Percentiles rank a stretch among this genome's conserved stretches.
Evolutionary conservation across 2,329 filamentous ascomycete genomes (phyloP).

Genomic region (Ophiostoma fasciatum): DNA sequence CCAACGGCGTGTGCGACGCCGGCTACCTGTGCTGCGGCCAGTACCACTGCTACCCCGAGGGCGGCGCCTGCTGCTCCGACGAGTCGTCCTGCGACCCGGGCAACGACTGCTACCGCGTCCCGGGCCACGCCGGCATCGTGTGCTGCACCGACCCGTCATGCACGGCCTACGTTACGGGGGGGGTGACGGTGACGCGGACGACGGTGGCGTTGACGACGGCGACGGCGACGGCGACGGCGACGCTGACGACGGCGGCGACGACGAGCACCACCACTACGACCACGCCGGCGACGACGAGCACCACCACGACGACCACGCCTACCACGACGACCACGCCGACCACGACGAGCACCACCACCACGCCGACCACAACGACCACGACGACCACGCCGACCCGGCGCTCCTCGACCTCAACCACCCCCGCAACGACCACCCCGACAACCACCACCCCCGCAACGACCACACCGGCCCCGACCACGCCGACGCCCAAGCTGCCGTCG

Average conservation of each 20-base stretch:
- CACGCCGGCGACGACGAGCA: background rate
- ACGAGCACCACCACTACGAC: constrained; percentile 2
- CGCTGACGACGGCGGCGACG: constrained; percentile 3
- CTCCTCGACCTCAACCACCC: constrained; percentile 3
- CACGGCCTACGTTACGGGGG: constrained; percentile 13
- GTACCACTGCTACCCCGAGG: constrained; percentile 12
- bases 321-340: constrained; percentile 13
- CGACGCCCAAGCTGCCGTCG: background rate
- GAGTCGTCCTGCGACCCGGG: constrained; percentile 12
- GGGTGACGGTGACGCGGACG: constrained; percentile 11
- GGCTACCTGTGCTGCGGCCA: constrained; percentile 12
- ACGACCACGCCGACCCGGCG: constrained; percentile 9
- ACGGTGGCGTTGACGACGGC: too few species aligned
- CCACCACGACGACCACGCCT: constrained; percentile 9
- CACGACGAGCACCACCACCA: constrained; percentile 8
- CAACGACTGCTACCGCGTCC: constrained; percentile 11
- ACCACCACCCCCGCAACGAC: background rate
- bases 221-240: constrained; percentile 9
- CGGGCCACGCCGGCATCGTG: constrained; percentile 2
- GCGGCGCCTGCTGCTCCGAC: constrained; percentile 13
- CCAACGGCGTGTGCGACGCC: constrained; percentile 10
- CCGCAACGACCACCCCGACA: background rate
- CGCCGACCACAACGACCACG: constrained; percentile 12
- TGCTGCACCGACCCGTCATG: constrained; percentile 15
- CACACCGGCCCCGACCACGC: background rate